These are phyloP conservation scores for Cenchrus fungigraminus DNA, from an alignment of 176 grass and related monocot genomes.

Conservation along the genomic window DNA sequence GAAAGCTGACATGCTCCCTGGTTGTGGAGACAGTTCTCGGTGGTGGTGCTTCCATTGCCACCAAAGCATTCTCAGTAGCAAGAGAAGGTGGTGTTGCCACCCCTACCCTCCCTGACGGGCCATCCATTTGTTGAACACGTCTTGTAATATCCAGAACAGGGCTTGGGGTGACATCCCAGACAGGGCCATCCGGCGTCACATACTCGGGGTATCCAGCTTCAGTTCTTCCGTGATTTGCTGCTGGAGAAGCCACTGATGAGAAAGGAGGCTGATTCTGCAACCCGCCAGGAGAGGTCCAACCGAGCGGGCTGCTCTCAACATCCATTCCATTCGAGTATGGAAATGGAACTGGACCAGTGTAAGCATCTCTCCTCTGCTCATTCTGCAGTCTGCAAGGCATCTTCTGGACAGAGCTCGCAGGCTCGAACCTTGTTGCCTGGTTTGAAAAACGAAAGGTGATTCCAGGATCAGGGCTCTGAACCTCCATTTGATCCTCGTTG, in stretches of 20 bases:
- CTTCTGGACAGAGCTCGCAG: not conserved
- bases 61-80: not conserved
- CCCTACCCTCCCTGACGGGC: not conserved
- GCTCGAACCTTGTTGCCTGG: not conserved
- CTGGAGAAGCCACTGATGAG: not conserved
- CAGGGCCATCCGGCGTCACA: not conserved
- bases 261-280: not conserved
- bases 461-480: conserved; percentile 15
- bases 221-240: not conserved
- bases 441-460: conserved; percentile 3
- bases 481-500: conserved; percentile 4
- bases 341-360: not conserved
- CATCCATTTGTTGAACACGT: conserved; percentile 12
- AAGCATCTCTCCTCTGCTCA: not conserved
- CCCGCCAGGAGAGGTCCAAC: not conserved
- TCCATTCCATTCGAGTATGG: not conserved
- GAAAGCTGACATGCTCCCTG: too few relatives aligned
- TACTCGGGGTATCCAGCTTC: not conserved
- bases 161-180: not conserved
- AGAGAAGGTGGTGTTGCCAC: not conserved
- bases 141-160: conserved; percentile 24
- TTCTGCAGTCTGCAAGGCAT: not conserved
- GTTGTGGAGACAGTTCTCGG: too few relatives aligned
- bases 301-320: not conserved
- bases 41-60: not conserved